These are phyloP conservation scores for Dipteronia sinensis DNA, from an alignment of 345 rosid genomes.

Conservation along the genomic window DNA sequence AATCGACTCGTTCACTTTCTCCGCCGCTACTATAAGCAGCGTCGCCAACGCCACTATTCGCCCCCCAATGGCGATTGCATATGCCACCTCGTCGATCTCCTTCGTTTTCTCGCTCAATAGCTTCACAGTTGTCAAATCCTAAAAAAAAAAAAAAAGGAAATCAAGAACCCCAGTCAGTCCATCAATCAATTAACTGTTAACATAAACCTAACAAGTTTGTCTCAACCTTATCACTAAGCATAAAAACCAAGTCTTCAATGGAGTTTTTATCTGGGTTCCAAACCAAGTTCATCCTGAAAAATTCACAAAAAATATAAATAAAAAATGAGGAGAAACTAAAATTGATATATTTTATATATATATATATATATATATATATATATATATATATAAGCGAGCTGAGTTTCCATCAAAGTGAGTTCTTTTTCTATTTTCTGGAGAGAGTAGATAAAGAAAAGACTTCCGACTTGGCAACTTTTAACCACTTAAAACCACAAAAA, in stretches of 20 bases:
- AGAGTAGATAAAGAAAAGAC: neutral
- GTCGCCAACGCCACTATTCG: slow-evolving; percentile 53
- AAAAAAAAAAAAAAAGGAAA: neutral
- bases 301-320: neutral
- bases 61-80: slow-evolving; percentile 51
- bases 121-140: slow-evolving; percentile 60
- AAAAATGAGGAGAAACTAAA: neutral
- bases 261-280: slow-evolving; percentile 68
- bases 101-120: slow-evolving; percentile 65
- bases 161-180: neutral
- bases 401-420: slow-evolving; percentile 28
- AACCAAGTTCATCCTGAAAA: slow-evolving; percentile 49
- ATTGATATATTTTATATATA: no score
- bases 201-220: slow-evolving; percentile 15
- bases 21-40: slow-evolving; percentile 56
- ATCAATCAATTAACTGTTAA: no score
- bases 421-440: slow-evolving; percentile 10
- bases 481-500: neutral
- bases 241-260: slow-evolving; percentile 52
- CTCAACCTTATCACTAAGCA: slow-evolving; percentile 62
- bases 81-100: slow-evolving; percentile 55
- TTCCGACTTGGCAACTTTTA: slow-evolving; percentile 16
- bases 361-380: no score
- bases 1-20: slow-evolving; percentile 46
- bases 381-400: neutral